Base-by-base conservation (phyloP, 1,139 yeast genomes). In the Pichia norvegensis region DNA sequence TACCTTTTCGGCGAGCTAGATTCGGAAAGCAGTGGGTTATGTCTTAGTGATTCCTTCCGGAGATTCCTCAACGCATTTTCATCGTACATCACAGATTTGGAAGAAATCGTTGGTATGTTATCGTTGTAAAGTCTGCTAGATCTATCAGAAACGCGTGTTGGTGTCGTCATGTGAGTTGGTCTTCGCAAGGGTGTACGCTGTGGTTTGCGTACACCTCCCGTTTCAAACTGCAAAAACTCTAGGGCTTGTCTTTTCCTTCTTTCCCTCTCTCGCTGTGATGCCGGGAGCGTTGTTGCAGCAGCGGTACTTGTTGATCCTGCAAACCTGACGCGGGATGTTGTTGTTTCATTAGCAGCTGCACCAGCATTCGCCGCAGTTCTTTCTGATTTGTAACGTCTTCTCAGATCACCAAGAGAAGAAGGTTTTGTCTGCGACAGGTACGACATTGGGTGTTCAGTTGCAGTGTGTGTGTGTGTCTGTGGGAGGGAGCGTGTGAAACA, bases 31-130 rank as follows among this genome's bases (percentile, higher is more conserved):
- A 44, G 37, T 13, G 52, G 50, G 17, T 42, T 44, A 22, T 29
- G 38, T 29, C 38, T 46, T 31, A 43, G 38, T 1, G 52, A 44
- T 31, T 54, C 53, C 11, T 44, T 49, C 11, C 49, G 49, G 9
- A 56, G 44, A 10, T 54, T 49, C 17, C 46, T 49, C 3, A 59
- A 35, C 6, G 52, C 41, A 2, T 45, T 46, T 7, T 55, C 58
- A 14, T 55, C 49, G 29, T 53, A 47, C 5, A 56, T 33, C 10
- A 48, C 37, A 21, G 40, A 43, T 19, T 38, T 36, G 4, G 43
- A 40, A 4, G 49, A 22, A 5, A 55, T 31, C 2, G 35, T 31
- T 31, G 35, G 35, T 8, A 31, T 31, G 11, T n/a, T n/a, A n/a
- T 31, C 35, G 16, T 31, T 31, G 20, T 8, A 16, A 16, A 31